Base-by-base conservation (phyloP, 192 early-diverging fungal species). In the Gigaspora rosea region DNA sequence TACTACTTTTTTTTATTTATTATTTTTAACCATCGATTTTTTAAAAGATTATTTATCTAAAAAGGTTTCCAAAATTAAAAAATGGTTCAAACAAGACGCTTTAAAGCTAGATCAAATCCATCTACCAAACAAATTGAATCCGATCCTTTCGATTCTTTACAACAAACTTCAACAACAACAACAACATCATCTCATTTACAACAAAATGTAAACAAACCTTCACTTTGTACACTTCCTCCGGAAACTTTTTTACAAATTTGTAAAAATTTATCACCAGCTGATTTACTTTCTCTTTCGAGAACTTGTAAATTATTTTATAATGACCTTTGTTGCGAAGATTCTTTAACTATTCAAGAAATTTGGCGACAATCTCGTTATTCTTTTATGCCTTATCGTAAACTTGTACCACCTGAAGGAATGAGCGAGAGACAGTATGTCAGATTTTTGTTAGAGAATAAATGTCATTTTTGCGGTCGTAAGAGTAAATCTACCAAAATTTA, bases 321-420 rank as follows among this genome's bases (percentile, higher is more conserved):
- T 16, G n/a, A 32, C 22, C 33, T 71, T n/a, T 71, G 69, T 20
- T 32, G 48, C 0, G n/a, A n/a, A 12, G 41, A 41, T 41, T 71
- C 69, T 27, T 4, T 46, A 15, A 54, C 18, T 27, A 32, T 22
- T 27, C 69, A 71, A 71, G 50, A 22, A 9, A 71, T 71, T 52
- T 71, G 69, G 69, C 20, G 51, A 50, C n/a, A 47, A 11, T 36
- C 49, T 22, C 48, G 69, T 27, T 20, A 27, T 9, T n/a, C 15
- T 18, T 54, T 52, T 32, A 15, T 71, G 50, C 20, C 22, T 16
- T 71, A 52, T 12, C 50, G 27, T 1, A 4, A 51, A 33, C 33
- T 71, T 33, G 10, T 49, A 13, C 69, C 69, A n/a, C 69, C 69
- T 13, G 22, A 71, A 49, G 69, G 69, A 54, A 71, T 71, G 69